Conservation (phyloP, 192 early-diverging fungal species). For the Backusella australiensis region DNA sequence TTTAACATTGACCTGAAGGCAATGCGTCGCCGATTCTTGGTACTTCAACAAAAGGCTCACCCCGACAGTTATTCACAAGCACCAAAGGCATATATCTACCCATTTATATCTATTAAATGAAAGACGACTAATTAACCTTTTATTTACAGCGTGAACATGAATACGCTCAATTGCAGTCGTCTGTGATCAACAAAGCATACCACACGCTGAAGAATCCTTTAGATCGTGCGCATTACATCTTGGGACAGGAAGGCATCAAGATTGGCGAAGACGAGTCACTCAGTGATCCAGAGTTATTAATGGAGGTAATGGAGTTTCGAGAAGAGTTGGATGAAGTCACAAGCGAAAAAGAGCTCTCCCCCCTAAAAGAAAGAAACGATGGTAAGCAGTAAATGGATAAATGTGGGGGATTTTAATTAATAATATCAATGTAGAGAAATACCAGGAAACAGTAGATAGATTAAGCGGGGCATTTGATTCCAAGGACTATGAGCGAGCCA, state of each 20-base stretch:
- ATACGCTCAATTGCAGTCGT: slow-evolving; percentile 70
- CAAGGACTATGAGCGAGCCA: slow-evolving; percentile 53
- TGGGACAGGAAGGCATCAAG: slow-evolving; percentile 53
- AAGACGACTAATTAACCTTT: background rate
- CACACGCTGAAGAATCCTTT: slow-evolving; percentile 76
- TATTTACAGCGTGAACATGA: slow-evolving; percentile 55
- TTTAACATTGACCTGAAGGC: slow-evolving; percentile 67
- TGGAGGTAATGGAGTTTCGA: slow-evolving; percentile 79
- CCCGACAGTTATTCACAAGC: slow-evolving; percentile 78
- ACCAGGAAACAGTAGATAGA: slow-evolving; percentile 17
- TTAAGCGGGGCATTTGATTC: slow-evolving; percentile 57
- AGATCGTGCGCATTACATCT: slow-evolving; percentile 77
- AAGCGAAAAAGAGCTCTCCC: slow-evolving; percentile 60
- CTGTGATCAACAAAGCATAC: slow-evolving; percentile 87
- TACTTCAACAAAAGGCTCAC: slow-evolving; percentile 79
- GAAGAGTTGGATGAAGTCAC: slow-evolving; percentile 73
- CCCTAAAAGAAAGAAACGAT: slow-evolving; percentile 60
- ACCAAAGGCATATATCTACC: slow-evolving; percentile 38
- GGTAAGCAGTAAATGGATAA: slow-evolving; percentile 32
- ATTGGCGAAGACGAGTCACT: slow-evolving; percentile 64
- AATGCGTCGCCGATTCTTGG: slow-evolving; percentile 66
- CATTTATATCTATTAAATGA: background rate
- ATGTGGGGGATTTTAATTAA: background rate
- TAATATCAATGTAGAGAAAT: slow-evolving; percentile 17
- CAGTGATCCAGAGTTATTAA: slow-evolving; percentile 69